These are phyloP conservation scores for Umbilicaria muhlenbergii DNA, from an alignment of 495 filamentous ascomycete genomes.

Conservation along the genomic window DNA sequence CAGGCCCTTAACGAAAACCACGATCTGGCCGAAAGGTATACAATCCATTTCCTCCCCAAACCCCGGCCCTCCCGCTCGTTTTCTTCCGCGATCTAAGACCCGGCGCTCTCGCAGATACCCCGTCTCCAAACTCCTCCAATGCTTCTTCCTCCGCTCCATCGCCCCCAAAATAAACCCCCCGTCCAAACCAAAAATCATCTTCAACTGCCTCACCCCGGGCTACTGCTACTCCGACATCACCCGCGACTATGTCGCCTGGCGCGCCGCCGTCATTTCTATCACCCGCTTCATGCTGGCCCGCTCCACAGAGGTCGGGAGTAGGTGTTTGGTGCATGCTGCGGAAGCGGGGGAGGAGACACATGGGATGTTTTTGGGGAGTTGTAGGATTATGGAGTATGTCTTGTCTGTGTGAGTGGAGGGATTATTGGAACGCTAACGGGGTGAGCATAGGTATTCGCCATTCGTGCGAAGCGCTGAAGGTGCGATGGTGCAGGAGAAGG, in stretches of 20 bases:
- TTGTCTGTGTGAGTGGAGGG: background rate
- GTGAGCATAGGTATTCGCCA: conserved; percentile 3
- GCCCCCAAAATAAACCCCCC: conserved; percentile 15
- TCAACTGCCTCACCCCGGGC: conserved; percentile 18
- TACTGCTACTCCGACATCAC: conserved; percentile 16
- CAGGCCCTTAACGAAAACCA: conserved; percentile 11
- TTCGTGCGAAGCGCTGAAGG: conserved; percentile 13
- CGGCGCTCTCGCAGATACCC: conserved; percentile 14
- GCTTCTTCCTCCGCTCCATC: conserved; percentile 16
- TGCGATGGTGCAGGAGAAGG: conserved; percentile 11
- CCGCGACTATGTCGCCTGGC: conserved; percentile 8
- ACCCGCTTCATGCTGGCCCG: conserved; percentile 3
- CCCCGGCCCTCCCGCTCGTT: background rate
- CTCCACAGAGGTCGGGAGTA: conserved; percentile 24
- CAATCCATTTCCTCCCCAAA: background rate
- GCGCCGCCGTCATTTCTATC: background rate
- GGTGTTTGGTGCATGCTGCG: conserved; percentile 24
- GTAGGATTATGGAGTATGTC: conserved; percentile 3
- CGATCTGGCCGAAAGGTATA: conserved; percentile 17
- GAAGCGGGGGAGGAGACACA: conserved; percentile 20
- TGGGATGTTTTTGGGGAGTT: conserved; percentile 20
- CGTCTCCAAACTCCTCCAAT: conserved; percentile 21
- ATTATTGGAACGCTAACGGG: background rate
- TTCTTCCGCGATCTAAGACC: background rate
- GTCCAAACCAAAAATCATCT: conserved; percentile 13